Conservation (phyloP, 2,329 filamentous ascomycete genomes). For the Aschersonia sp. region DNA sequence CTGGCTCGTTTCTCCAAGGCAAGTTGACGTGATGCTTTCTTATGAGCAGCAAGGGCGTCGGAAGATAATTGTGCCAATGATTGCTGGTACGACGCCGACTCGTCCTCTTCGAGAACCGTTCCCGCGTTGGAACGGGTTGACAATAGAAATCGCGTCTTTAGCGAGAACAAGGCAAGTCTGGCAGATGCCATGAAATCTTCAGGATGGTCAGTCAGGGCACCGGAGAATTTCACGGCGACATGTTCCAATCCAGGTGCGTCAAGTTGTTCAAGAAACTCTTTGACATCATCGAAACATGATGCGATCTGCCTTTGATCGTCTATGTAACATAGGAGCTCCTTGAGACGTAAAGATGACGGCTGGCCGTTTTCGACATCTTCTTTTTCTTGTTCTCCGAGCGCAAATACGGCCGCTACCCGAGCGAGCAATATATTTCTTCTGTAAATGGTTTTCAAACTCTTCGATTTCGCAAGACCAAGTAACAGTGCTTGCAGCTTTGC, state of each 20-base stretch:
- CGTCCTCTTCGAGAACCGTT: constrained; percentile 1
- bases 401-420: constrained; percentile 21
- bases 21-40: constrained; percentile 1
- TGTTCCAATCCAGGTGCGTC: constrained; percentile 22
- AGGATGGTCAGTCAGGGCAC: constrained; percentile 14
- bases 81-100: constrained; percentile 7
- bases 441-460: constrained; percentile 21
- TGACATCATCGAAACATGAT: constrained; percentile 32
- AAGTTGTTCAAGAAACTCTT: constrained; percentile 26
- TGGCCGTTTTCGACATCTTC: constrained; percentile 13
- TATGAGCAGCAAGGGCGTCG: constrained; percentile 9
- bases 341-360: constrained; percentile 16
- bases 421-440: constrained; percentile 23
- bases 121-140: constrained; percentile 20
- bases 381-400: constrained; percentile 14
- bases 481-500: constrained; percentile 15
- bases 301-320: constrained; percentile 19
- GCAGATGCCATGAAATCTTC: constrained; percentile 10
- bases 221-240: constrained; percentile 22
- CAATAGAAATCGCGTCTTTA: constrained; percentile 30
- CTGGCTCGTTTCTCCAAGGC: not conserved
- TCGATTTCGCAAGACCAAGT: constrained; percentile 13
- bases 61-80: constrained; percentile 12
- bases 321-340: constrained; percentile 21
- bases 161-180: constrained; percentile 17